phyloP scores from a whole-genome alignment of 768 basidiomycete genomes.

The Leccinum uliginosum region DNA sequence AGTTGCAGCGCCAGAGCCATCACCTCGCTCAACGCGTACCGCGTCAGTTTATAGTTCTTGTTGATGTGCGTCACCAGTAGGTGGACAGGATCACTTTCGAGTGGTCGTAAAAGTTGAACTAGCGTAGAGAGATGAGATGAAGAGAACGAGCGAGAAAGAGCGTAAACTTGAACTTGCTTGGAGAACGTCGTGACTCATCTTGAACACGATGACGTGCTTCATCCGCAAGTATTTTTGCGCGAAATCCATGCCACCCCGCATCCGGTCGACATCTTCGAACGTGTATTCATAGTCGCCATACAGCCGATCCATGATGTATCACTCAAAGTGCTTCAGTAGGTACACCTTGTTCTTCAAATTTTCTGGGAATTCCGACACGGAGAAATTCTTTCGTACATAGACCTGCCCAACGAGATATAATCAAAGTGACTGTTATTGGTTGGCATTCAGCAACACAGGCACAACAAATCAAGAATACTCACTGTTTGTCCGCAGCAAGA shows the following conservation, averaged over 20 bases:
- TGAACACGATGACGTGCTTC: constrained; percentile 97
- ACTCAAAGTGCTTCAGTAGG: constrained; percentile 88
- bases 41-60: too few relatives aligned
- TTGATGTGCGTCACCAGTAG: constrained; percentile 69
- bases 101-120: constrained; percentile 99
- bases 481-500: constrained; percentile 85
- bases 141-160: background rate
- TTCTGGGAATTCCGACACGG: constrained; percentile 66
- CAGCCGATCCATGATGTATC: constrained; percentile 89
- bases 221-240: constrained; percentile 93
- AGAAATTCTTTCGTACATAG: constrained; percentile 69
- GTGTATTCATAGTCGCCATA: constrained; percentile 83
- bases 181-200: constrained; percentile 91
- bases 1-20: too few relatives aligned
- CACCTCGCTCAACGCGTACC: too few relatives aligned
- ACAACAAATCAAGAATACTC: constrained; percentile 25
- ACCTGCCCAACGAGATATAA: constrained; percentile 70
- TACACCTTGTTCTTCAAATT: constrained; percentile 90
- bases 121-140: constrained; percentile 4
- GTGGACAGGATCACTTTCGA: constrained; percentile 87
- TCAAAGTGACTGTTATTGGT: constrained; percentile 65
- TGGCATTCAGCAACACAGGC: background rate
- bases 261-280: constrained; percentile 61
- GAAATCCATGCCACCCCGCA: constrained; percentile 91
- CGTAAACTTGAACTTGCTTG: constrained; percentile 57